Conservation (phyloP, 1,284 basidiomycete genomes). For the Farysia itapuensis region DNA sequence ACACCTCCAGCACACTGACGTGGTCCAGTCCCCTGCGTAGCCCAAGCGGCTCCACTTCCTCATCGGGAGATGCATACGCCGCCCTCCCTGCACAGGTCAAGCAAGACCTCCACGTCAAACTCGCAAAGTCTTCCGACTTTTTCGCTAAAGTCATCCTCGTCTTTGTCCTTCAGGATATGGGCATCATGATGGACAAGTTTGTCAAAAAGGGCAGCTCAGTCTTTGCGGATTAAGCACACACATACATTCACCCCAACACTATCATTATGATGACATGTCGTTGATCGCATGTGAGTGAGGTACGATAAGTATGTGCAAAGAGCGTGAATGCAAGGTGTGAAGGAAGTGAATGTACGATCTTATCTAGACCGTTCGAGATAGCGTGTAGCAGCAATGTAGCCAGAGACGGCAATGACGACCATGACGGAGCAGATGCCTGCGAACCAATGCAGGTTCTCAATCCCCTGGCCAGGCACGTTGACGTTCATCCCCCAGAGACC, state of each 20-base stretch:
- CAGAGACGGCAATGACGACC: constrained; percentile 53
- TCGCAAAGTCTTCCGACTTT: constrained; percentile 82
- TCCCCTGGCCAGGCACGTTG: constrained; percentile 54
- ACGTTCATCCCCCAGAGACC: constrained; percentile 60
- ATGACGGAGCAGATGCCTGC: constrained; percentile 53
- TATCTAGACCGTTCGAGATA: constrained; percentile 44
- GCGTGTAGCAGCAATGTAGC: constrained; percentile 55
- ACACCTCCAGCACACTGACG: neutral
- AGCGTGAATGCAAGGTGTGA: no score
- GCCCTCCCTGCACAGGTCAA: constrained; percentile 65
- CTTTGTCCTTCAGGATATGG: constrained; percentile 76
- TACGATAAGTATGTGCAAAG: no score
- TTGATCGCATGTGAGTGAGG: no score
- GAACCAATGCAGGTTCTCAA: constrained; percentile 55
- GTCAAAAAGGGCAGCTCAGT: constrained; percentile 51
- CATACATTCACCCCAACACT: no score
- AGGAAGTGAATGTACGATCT: neutral
- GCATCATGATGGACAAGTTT: constrained; percentile 79
- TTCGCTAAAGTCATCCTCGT: constrained; percentile 84
- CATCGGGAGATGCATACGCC: constrained; percentile 1
- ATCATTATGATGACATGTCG: no score
- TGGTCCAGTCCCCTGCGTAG: neutral
- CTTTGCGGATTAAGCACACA: constrained; percentile 1
- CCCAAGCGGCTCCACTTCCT: neutral
- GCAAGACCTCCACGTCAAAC: constrained; percentile 71